Evolutionary conservation across 2,329 filamentous ascomycete species (phyloP), one percentile per base, ranked within the genome.

Genomic region (Aspergillus tanneri): DNA sequence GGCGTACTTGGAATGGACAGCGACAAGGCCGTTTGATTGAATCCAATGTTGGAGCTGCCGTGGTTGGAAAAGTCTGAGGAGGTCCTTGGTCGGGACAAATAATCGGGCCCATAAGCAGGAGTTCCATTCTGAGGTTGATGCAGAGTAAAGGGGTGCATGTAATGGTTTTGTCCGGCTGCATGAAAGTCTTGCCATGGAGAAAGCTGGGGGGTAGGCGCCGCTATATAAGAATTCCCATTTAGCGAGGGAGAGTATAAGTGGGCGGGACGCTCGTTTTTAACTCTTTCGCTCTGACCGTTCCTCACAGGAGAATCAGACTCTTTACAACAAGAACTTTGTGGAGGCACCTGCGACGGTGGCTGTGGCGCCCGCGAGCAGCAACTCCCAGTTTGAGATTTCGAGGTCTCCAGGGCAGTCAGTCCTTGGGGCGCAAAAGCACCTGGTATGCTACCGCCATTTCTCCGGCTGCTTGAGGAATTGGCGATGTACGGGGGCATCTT

Each of bases 291-390:
- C 23, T 27, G 22, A 12, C 41, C 43, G 37, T 45, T 46, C 12
- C 43, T 19, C 1, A 36, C 18, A 12, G 42, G 37, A 12, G 35
- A 30, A 9, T 43, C 38, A 16, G 60, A 43, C 14, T 56, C 61
- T 37, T 50, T 52, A 37, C 68, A 70, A 49, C 67, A 70, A 47
- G 67, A 67, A 19, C 57, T 51, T 19, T 39, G 45, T 3, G 47
- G 30, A 24, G 48, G 47, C 12, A 37, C 41, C 16, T 48, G 32
- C 14, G n/a, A 35, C 23, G 28, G 50, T 35, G 25, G 53, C 32
- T 46, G 61, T 52, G 30, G 44, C 41, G 48, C 43, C 21, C 60
- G 54, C 42, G 64, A 58, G 43, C 63, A 68, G 41, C 62, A 69
- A 39, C 59, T 59, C 10, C 46, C 43, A 11, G 43, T 14, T 32